These are phyloP conservation scores for Diaporthe humulicola DNA, from an alignment of 2,329 filamentous ascomycete species.

Conservation along the genomic window DNA sequence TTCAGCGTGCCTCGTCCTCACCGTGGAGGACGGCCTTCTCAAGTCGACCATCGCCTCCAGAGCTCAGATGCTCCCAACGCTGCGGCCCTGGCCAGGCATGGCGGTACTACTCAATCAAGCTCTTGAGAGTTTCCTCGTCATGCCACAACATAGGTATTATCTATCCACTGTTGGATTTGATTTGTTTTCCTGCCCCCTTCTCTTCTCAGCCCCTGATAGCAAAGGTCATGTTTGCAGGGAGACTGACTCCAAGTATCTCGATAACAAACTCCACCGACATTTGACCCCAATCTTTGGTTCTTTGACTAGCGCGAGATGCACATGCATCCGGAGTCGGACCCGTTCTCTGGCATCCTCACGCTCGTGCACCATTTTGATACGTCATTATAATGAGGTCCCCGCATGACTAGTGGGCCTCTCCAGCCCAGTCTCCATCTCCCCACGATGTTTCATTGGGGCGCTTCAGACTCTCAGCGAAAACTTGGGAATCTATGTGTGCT, in stretches of 20 bases:
- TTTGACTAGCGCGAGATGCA: background rate
- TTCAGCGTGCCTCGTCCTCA: too few relatives aligned
- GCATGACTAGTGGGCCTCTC: slow-evolving; percentile 3
- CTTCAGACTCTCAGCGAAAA: background rate
- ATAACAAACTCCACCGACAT: background rate
- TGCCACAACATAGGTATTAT: too few relatives aligned
- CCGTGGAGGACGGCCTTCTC: too few relatives aligned
- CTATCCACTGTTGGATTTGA: too few relatives aligned
- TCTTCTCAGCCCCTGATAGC: background rate
- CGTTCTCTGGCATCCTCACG: background rate
- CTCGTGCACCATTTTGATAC: background rate
- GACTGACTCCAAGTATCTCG: background rate
- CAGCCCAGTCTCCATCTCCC: slow-evolving; percentile 2
- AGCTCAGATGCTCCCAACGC: too few relatives aligned
- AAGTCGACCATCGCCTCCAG: too few relatives aligned
- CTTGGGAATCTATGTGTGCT: background rate
- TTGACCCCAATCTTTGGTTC: background rate
- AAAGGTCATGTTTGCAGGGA: background rate
- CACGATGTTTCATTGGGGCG: slow-evolving; percentile 21
- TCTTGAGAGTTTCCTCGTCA: too few relatives aligned
- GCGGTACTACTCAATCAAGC: too few relatives aligned
- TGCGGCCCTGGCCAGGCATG: too few relatives aligned
- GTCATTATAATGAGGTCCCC: slow-evolving; percentile 18
- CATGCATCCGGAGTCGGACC: background rate
- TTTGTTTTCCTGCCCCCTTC: too few relatives aligned